Evolutionary conservation across 2,329 filamentous ascomycete species (phyloP).

Genomic region (Fusarium subtropicale): DNA sequence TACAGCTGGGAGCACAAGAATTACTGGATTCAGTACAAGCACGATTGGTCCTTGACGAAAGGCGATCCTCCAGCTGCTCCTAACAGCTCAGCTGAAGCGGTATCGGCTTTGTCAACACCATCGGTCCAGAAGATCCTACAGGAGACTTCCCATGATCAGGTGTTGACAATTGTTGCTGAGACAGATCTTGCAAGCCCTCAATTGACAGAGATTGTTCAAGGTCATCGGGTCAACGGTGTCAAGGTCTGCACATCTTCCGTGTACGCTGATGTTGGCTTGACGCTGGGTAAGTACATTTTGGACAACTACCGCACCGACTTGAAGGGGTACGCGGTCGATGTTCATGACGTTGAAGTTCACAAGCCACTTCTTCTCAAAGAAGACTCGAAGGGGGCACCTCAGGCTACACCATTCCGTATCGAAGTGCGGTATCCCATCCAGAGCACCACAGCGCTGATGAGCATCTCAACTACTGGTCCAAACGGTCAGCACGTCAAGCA

Average conservation of each 20-base stretch:
- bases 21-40: slow-evolving; percentile 73
- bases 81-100: neutral
- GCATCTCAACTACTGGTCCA: slow-evolving; percentile 4
- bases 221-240: slow-evolving; percentile 38
- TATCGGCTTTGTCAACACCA: slow-evolving; percentile 20
- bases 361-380: slow-evolving; percentile 16
- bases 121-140: slow-evolving; percentile 39
- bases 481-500: slow-evolving; percentile 2
- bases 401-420: slow-evolving; percentile 5
- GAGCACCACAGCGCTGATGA: slow-evolving; percentile 8
- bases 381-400: neutral
- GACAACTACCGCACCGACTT: slow-evolving; percentile 20
- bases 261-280: slow-evolving; percentile 36
- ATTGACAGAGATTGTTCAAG: slow-evolving; percentile 27
- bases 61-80: slow-evolving; percentile 48
- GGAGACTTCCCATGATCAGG: slow-evolving; percentile 3
- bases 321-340: slow-evolving; percentile 13
- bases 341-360: slow-evolving; percentile 13
- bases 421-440: slow-evolving; percentile 8
- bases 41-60: slow-evolving; percentile 79
- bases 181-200: neutral
- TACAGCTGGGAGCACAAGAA: slow-evolving; percentile 81
- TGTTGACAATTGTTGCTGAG: neutral
- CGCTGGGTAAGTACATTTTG: slow-evolving; percentile 23
- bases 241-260: slow-evolving; percentile 37